Evolutionary conservation across 2,329 filamentous ascomycete species (phyloP), one percentile per base, ranked within the genome.

Genomic region (Neurospora sp.): DNA sequence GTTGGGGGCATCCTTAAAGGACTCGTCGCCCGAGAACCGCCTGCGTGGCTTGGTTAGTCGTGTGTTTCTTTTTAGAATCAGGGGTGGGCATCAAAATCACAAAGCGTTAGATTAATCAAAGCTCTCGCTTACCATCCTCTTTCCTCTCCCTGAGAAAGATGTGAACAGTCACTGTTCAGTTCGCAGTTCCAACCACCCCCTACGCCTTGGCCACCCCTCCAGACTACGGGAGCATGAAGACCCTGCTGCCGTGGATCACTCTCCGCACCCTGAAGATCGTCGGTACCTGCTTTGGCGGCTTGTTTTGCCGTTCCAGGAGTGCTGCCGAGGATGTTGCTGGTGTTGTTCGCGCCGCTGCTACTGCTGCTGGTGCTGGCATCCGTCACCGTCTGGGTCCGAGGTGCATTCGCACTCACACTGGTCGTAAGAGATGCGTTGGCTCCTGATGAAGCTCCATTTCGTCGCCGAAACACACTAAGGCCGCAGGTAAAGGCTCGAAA

Each of bases 401-500:
- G n/a, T 52, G 66, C 13, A 67, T 70, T 6, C 72, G 66, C 42
- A 70, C 68, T 66, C 76, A 74, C 38, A 75, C 78, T 78, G 68
- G 52, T 15, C 28, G 28, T 62, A 17, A 4, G 23, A 17, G 28
- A 9, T 17, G 8, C 28, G 77, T 69, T 17, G 68, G 67, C 13
- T 33, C 62, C 67, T 19, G 67, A 52, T 15, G 46, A 67, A 5
- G 19, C 17, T 19, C 23, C 19, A 40, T 66, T 68, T 46, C 74
- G 74, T 68, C 81, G 78, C 71, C 80, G 78, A 74, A 82, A 97
- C 46, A 88, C 88, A 74, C 89, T 93, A 75, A 97, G 78, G 0
- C 92, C 90, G 77, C 93, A 95, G 1, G 93, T 97, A 78, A 90
- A 97, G 72, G 93, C 93, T 71, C 86, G 84, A 78, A 97, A 97